Percentiles rank a stretch among this genome's conserved stretches.
These are phyloP conservation scores for Microcos paniculata DNA, from an alignment of 345 rosid genomes.

Conservation along the genomic window DNA sequence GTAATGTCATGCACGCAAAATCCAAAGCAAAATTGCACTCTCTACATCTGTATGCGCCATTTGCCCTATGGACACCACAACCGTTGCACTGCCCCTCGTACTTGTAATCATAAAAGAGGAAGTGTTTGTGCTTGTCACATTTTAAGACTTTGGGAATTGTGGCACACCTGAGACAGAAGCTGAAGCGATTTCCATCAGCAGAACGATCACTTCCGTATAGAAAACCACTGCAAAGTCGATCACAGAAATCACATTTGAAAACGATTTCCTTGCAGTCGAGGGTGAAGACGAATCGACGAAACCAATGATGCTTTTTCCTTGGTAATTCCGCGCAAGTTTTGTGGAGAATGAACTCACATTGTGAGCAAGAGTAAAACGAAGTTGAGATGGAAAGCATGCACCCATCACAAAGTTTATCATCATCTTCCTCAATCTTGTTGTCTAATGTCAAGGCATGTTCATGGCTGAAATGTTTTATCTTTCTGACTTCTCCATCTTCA, in stretches of 20 bases:
- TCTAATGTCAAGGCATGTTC: too few species aligned
- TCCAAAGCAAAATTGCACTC: constrained; percentile 10
- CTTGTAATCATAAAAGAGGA: constrained; percentile 5
- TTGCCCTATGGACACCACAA: not conserved
- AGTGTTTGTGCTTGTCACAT: not conserved
- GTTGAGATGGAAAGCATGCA: too few species aligned
- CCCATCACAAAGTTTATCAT: too few species aligned
- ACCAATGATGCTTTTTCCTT: not conserved
- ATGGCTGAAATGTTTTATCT: too few species aligned
- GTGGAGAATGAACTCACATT: too few species aligned
- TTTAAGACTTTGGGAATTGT: not conserved
- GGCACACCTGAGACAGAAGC: constrained; percentile 11
- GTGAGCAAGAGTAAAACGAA: too few species aligned
- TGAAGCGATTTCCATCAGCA: not conserved
- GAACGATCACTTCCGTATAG: not conserved
- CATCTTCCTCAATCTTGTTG: too few species aligned
- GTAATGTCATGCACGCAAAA: constrained; percentile 13
- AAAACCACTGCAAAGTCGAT: constrained; percentile 10
- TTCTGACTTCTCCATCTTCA: too few species aligned
- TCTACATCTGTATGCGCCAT: constrained; percentile 1
- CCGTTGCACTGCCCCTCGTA: too few species aligned
- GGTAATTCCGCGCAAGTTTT: constrained; percentile 28
- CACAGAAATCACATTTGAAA: not conserved
- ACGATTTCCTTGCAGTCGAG: not conserved
- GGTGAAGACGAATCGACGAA: not conserved